phyloP scores from a whole-genome alignment of 768 basidiomycete species.

The Strobilomyces confusus region DNA sequence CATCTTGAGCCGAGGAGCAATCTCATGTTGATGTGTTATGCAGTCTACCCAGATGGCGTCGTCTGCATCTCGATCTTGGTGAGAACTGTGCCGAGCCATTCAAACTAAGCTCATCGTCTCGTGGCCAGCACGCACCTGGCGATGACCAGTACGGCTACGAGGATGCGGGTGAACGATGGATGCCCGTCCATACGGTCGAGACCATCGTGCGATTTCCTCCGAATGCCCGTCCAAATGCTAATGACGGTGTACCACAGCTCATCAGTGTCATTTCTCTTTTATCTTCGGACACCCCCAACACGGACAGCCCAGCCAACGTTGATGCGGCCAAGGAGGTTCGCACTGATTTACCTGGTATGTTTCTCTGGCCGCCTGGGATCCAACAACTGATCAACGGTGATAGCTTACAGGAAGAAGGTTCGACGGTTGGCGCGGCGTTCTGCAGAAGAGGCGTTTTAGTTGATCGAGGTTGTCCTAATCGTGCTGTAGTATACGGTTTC shows the following conservation, averaged over 20 bases:
- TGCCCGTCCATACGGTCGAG: slow-evolving; percentile 96
- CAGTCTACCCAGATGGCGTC: slow-evolving; percentile 89
- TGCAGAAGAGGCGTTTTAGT: slow-evolving; percentile 87
- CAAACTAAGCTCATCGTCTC: slow-evolving; percentile 3
- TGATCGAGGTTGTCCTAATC: not conserved
- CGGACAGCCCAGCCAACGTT: slow-evolving; percentile 93
- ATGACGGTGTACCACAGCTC: slow-evolving; percentile 50
- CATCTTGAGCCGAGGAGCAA: not conserved
- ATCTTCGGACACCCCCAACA: slow-evolving; percentile 86
- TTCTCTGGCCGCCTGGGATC: not conserved
- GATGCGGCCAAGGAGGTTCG: slow-evolving; percentile 91
- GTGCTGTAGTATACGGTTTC: slow-evolving; percentile 17
- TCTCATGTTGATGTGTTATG: not conserved
- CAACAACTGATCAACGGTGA: slow-evolving; percentile 16
- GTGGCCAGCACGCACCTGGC: slow-evolving; percentile 80
- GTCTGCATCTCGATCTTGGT: slow-evolving; percentile 97
- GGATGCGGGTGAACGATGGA: slow-evolving; percentile 94
- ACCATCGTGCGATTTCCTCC: slow-evolving; percentile 65
- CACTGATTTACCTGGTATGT: slow-evolving; percentile 55
- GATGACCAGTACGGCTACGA: slow-evolving; percentile 98
- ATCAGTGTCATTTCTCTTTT: slow-evolving; percentile 94
- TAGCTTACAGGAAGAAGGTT: slow-evolving; percentile 95
- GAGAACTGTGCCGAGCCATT: slow-evolving; percentile 20
- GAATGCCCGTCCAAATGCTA: not conserved
- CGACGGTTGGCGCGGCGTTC: slow-evolving; percentile 80